phyloP scores from a whole-genome alignment of 2,329 filamentous ascomycete species.

The Claviceps sp. region DNA sequence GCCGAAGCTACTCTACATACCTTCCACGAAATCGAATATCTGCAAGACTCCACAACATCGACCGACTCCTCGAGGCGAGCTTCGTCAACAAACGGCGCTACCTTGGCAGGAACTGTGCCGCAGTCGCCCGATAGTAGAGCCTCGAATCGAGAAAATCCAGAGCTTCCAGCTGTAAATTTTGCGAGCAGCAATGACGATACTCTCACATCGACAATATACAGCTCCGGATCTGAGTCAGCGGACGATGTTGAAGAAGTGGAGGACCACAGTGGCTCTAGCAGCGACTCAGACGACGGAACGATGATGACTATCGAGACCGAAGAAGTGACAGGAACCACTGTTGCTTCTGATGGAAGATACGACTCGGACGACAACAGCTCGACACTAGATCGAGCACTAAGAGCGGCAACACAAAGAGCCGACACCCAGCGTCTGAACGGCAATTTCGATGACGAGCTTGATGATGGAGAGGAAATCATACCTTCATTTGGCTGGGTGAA shows the following conservation, averaged over 20 bases:
- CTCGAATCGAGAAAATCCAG: slow-evolving; percentile 51
- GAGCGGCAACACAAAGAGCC: slow-evolving; percentile 61
- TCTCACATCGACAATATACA: slow-evolving; percentile 67
- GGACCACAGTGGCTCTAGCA: slow-evolving; percentile 31
- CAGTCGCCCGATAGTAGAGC: slow-evolving; percentile 53
- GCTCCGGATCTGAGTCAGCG: slow-evolving; percentile 47
- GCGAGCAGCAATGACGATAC: slow-evolving; percentile 52
- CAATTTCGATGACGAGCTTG: slow-evolving; percentile 38
- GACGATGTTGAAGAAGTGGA: slow-evolving; percentile 44
- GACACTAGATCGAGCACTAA: slow-evolving; percentile 63
- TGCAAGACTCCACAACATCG: slow-evolving; percentile 74
- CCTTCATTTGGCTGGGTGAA: slow-evolving; percentile 65
- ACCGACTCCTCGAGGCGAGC: slow-evolving; percentile 63
- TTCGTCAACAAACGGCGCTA: slow-evolving; percentile 38
- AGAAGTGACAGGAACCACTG: slow-evolving; percentile 57
- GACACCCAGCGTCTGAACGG: slow-evolving; percentile 53
- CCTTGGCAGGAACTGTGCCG: slow-evolving; percentile 26
- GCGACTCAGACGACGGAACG: slow-evolving; percentile 60
- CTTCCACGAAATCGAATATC: slow-evolving; percentile 85
- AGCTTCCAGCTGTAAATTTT: slow-evolving; percentile 49
- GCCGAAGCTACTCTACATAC: slow-evolving; percentile 95
- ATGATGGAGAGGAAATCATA: slow-evolving; percentile 54
- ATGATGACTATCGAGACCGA: slow-evolving; percentile 75
- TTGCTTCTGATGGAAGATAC: slow-evolving; percentile 44
- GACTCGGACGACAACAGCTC: slow-evolving; percentile 55